Conservation (phyloP, 1,139 yeast genomes). For the Groenewaldozyma sp. region DNA sequence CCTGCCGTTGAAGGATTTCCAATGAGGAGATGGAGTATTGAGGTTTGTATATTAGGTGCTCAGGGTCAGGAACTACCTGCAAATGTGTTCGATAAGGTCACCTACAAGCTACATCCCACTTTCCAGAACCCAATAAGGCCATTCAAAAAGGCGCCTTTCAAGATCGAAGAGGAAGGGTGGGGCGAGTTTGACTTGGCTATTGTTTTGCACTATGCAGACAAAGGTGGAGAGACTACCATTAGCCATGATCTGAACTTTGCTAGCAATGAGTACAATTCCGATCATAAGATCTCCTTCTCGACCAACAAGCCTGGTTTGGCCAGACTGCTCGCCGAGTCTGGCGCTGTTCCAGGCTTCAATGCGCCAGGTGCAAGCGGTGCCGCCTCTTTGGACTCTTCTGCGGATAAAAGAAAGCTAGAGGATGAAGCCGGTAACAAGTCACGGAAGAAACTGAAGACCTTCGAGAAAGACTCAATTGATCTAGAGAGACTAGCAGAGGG, state of each 20-base stretch:
- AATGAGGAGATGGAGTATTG: conserved; percentile 90
- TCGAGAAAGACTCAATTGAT: conserved; percentile 54
- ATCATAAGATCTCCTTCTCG: conserved; percentile 70
- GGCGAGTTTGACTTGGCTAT: conserved; percentile 93
- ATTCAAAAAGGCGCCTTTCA: conserved; percentile 78
- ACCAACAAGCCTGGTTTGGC: conserved; percentile 66
- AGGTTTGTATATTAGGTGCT: conserved; percentile 64
- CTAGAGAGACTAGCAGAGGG: conserved; percentile 87
- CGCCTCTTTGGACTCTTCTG: conserved; percentile 12
- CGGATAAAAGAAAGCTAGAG: conserved; percentile 36
- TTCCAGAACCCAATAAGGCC: conserved; percentile 81
- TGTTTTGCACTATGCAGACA: conserved; percentile 67
- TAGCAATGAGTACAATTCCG: conserved; percentile 65
- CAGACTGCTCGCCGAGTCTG: conserved; percentile 68
- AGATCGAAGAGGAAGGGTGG: conserved; percentile 93
- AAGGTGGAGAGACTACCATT: conserved; percentile 78
- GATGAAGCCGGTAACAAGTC: conserved; percentile 24
- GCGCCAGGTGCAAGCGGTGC: conserved; percentile 27
- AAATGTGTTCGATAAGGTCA: conserved; percentile 79
- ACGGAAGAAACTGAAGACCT: conserved; percentile 51
- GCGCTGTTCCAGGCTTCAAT: conserved; percentile 52
- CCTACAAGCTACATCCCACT: conserved; percentile 91
- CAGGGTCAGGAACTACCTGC: conserved; percentile 84
- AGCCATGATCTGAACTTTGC: conserved; percentile 84
- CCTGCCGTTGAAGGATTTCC: conserved; percentile 88